Evolutionary conservation across 2,329 filamentous ascomycete genomes (phyloP), one percentile per base, ranked within the genome.

Genomic region (Pestalotiopsis sp.): DNA sequence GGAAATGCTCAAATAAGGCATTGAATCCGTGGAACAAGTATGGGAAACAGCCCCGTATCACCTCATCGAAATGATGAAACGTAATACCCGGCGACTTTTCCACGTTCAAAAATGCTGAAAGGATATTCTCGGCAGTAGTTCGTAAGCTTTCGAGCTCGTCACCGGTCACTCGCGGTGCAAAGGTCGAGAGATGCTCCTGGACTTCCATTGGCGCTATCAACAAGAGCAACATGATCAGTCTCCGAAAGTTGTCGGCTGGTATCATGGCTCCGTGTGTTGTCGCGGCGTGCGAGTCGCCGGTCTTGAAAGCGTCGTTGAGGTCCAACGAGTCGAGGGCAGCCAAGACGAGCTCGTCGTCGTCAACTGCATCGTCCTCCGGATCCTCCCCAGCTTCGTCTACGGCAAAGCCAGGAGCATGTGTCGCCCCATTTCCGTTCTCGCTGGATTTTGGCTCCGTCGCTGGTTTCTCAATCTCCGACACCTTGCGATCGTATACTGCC

Each of bases 1-100:
- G 84, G 72, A 94, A 94, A 76, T 91, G 90, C 72, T 93, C 91
- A 76, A 94, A 94, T 1, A 94, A 81, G 1, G 89, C 85, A 71
- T 87, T 89, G 71, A 94, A 86, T 0, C 91, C 90, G 66, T 86
- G 82, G 75, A 94, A 93, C 0, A 94, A 79, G 73, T 89, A 89
- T 1, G 91, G 91, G 66, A 91, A 84, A 61, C 87, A 87, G 39
- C 84, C 81, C 11, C 89, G 86, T 67, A 92, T 82, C 39, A 91
- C 84, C 5, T 82, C 80, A 75, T 87, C 85, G 80, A 92, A 93
- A 52, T 87, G 87, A 61, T 82, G 80, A 73, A 89, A 91, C 69
- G 84, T 88, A 73, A 93, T 86, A 4, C 89, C 89, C 0, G 90
- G 89, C 5, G 85, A 85, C 64, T 86, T 86, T 74, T 93, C 91